Base-by-base conservation (phyloP, 192 early-diverging fungal genomes). In the Linnemannia exigua region DNA sequence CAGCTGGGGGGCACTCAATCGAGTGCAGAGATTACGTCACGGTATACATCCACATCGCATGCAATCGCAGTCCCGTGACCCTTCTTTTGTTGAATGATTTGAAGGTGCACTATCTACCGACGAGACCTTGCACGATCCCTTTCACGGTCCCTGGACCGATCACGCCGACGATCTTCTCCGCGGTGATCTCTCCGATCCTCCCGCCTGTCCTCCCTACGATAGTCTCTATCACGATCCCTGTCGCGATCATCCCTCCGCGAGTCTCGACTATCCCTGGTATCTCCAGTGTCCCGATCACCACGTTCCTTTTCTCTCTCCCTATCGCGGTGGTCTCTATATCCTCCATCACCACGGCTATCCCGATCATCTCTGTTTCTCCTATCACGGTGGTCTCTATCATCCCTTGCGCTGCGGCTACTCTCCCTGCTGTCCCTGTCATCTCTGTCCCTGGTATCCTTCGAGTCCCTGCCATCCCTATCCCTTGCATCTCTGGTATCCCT, bases 371-470 rank as follows among this genome's bases (percentile, higher is more conserved):
- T 69, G 22, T 46, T 25, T 22, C 50, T 54, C 9, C 76, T 54
- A 48, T 14, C 33, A 15, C 7, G 44, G 14, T 48, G 7, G 48
- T 77, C 70, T 5, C 74, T n/a, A 33, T 44, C 35, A 47, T 58
- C 75, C 36, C 77, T 69, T 22, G 12, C 14, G 31, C 67, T 72
- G 33, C 74, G 66, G 47, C 51, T 54, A 7, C 58, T 73, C 0
- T 37, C 20, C 7, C 36, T 50, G 14, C 81, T 75, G 19, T 77
- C 75, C 11, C 74, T 54, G 7, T 35, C 61, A 33, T 70, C 71
- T 47, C 37, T 52, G 47, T 83, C 81, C 25, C 75, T 67, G 38
- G n/a, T 61, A 67, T 79, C 74, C 25, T 75, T 76, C 9, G 70
- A 69, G 41, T 68, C 61, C 48, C 22, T 37, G 33, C 17, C 25